A percentile compares a stretch with the other conserved stretches of the same genome.
phyloP scores from a whole-genome alignment of 805 yeast species.

The Candida ponderosae region DNA sequence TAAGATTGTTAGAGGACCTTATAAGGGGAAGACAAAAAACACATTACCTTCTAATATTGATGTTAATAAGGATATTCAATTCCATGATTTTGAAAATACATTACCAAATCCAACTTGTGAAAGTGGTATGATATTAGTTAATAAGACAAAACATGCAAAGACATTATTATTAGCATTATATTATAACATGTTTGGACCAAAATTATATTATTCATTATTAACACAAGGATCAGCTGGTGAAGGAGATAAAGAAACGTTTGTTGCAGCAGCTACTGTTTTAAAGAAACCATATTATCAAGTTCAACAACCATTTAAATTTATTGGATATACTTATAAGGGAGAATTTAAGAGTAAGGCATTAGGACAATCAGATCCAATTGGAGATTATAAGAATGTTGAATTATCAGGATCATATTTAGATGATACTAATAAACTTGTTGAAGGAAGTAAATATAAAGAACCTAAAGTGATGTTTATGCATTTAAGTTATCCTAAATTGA shows the following conservation, averaged over 20 bases:
- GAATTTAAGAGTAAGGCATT: slow-evolving; percentile 30
- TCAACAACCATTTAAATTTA: slow-evolving; percentile 23
- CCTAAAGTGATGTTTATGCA: slow-evolving; percentile 40
- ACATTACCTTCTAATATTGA: slow-evolving; percentile 11
- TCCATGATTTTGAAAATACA: slow-evolving; percentile 49
- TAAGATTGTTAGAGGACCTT: slow-evolving; percentile 27
- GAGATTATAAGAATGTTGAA: slow-evolving; percentile 18
- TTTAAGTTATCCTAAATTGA: slow-evolving; percentile 49
- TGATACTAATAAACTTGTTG: slow-evolving; percentile 9
- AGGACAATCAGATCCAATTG: slow-evolving; percentile 33
- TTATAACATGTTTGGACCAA: slow-evolving; percentile 55
- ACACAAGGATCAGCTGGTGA: slow-evolving; percentile 70
- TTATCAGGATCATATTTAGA: slow-evolving; percentile 11
- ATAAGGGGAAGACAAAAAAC: slow-evolving; percentile 21
- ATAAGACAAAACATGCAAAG: slow-evolving; percentile 44
- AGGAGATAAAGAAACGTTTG: slow-evolving; percentile 66
- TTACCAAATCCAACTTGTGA: slow-evolving; percentile 60
- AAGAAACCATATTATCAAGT: slow-evolving; percentile 39
- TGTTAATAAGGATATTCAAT: slow-evolving; percentile 25
- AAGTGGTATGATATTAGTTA: slow-evolving; percentile 53
- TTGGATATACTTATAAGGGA: slow-evolving; percentile 23
- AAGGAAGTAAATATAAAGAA: slow-evolving; percentile 6
- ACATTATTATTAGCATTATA: slow-evolving; percentile 47
- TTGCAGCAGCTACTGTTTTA: slow-evolving; percentile 51
- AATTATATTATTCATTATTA: slow-evolving; percentile 50